phyloP scores from a whole-genome alignment of 2,329 filamentous ascomycete genomes.

The Acephala macrosclerotiorum region DNA sequence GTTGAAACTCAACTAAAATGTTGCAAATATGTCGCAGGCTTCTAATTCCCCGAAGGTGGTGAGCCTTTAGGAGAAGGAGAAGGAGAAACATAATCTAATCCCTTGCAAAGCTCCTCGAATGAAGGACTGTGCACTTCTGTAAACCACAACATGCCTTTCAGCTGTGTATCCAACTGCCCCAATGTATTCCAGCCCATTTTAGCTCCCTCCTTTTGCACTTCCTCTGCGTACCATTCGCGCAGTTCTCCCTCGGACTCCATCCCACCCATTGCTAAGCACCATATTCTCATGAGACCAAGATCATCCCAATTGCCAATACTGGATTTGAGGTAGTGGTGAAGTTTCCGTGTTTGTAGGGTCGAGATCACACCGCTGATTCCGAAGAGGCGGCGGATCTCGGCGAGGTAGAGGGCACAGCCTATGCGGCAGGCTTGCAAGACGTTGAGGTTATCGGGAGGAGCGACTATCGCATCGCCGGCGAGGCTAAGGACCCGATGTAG shows the following conservation, averaged over 20 bases:
- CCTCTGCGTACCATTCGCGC: constrained; percentile 23
- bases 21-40: not conserved
- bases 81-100: not conserved
- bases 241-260: constrained; percentile 22
- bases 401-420: constrained; percentile 21
- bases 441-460: not conserved
- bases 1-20: not conserved
- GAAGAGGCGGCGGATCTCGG: constrained; percentile 26
- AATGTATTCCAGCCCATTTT: constrained; percentile 12
- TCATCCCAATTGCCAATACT: constrained; percentile 16
- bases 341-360: constrained; percentile 17
- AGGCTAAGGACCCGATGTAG: constrained; percentile 14
- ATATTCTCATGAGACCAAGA: constrained; percentile 18
- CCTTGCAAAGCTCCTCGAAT: constrained; percentile 14
- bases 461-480: not conserved
- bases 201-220: not conserved
- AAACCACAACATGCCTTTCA: constrained; percentile 26
- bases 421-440: constrained; percentile 21
- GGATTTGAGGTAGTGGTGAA: constrained; percentile 15
- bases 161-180: constrained; percentile 13
- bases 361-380: constrained; percentile 23
- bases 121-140: constrained; percentile 19
- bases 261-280: constrained; percentile 29
- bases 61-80: not conserved
- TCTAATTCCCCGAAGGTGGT: not conserved